Evolutionary conservation across 2,329 filamentous ascomycete species (phyloP), one percentile per base, ranked within the genome.

Genomic region (Chaetoscypha palmicola): DNA sequence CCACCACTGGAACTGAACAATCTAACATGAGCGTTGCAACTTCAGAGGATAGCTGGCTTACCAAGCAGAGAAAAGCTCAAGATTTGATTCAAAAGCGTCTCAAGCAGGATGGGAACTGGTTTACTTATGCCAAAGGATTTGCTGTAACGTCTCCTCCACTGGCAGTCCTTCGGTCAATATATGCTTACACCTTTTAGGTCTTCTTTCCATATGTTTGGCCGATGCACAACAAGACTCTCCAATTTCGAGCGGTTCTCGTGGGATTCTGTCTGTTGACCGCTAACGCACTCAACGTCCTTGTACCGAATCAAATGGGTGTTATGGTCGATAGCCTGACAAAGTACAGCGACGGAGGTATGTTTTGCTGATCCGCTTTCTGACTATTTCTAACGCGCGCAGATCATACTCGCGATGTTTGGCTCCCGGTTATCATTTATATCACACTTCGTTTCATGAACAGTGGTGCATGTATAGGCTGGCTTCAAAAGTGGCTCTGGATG

Each of bases 141-240:
- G 69, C 71, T 57, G 77, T 68, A 53, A 61, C 57, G 57, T 45
- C 24, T 10, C 24, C 17, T 32, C 16, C 22, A 23, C 41, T 9
- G 24, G 11, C 45, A 9, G 4, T n/a, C n/a, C n/a, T n/a, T 8
- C 5, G 8, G 17, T 7, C 4, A 21, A 31, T n/a, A 16, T 20
- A 28, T 34, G 21, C 38, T 50, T 19, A 51, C 24, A 12, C 19
- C 14, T 16, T 4, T 10, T 17, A 82, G 77, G 66, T 91, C 26
- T 83, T 94, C 60, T 68, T 90, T 21, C 86, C 86, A 0, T 86
- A 88, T 58, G 69, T 94, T 16, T 90, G 85, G 78, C 88, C 89
- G 1, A 73, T 77, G 40, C 74, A 80, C 32, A 76, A 83, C 56
- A 73, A 70, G 41, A 62, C 66, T 11, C 72, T 92, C 14, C 86